Evolutionary conservation across 495 filamentous ascomycete species (phyloP).

Genomic region (Penicillium tannophilum): DNA sequence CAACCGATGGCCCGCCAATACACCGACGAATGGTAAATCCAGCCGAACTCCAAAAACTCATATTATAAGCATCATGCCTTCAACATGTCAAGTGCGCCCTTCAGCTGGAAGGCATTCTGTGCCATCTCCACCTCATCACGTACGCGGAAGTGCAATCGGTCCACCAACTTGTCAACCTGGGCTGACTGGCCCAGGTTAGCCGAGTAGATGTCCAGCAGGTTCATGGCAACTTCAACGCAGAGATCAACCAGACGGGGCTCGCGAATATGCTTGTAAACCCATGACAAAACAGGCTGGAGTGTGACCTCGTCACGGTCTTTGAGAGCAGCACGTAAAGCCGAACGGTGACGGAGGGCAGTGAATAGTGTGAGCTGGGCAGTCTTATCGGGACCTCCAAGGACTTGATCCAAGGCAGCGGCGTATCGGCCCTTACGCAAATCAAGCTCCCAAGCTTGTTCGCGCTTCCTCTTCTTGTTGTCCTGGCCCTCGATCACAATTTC

Average conservation of each 20-base stretch:
- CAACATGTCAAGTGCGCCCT: constrained; percentile 84
- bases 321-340: constrained; percentile 80
- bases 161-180: constrained; percentile 69
- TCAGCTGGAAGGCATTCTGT: constrained; percentile 74
- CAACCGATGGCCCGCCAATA: constrained; percentile 35
- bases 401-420: constrained; percentile 73
- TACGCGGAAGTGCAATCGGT: constrained; percentile 65
- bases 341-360: constrained; percentile 82
- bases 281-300: constrained; percentile 78
- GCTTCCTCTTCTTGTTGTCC: constrained; percentile 55
- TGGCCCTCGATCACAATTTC: constrained; percentile 87
- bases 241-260: constrained; percentile 77
- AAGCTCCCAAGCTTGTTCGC: constrained; percentile 75
- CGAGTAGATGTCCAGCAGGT: constrained; percentile 84
- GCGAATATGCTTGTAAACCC: constrained; percentile 75
- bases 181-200: constrained; percentile 73
- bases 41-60: constrained; percentile 32
- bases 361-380: constrained; percentile 73
- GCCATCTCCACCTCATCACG: constrained; percentile 76
- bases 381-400: constrained; percentile 59
- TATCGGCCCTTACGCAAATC: constrained; percentile 80
- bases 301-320: constrained; percentile 79
- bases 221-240: constrained; percentile 75
- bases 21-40: constrained; percentile 27
- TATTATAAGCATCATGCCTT: constrained; percentile 26